Evolutionary conservation across 75 land plant species (phyloP).

Genomic region (Chamaecyparis obtusa): DNA sequence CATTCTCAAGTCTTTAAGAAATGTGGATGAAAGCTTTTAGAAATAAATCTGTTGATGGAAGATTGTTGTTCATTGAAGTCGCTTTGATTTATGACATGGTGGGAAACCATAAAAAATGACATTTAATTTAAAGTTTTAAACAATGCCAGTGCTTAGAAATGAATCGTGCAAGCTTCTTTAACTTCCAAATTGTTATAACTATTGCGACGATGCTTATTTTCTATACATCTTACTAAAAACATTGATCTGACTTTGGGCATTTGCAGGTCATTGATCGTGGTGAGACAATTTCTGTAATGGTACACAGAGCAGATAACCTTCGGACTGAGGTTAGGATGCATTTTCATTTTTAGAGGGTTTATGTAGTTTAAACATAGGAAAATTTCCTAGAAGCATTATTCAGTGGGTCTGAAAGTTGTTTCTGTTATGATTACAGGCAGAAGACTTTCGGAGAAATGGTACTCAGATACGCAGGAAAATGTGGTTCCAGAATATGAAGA

Average conservation of each 20-base stretch:
- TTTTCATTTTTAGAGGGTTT: background rate
- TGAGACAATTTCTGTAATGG: conserved; percentile 61
- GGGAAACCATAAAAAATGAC: background rate
- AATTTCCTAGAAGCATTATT: background rate
- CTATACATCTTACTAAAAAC: background rate
- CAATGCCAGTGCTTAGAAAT: background rate
- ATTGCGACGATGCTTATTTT: background rate
- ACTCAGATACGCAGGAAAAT: conserved; percentile 43
- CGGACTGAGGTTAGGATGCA: conserved; percentile 33
- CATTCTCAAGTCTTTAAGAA: background rate
- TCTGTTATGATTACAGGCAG: conserved; percentile 28
- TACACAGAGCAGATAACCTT: conserved; percentile 60
- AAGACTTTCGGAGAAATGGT: conserved; percentile 40
- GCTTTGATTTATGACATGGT: background rate
- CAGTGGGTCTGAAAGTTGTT: background rate
- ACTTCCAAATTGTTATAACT: background rate
- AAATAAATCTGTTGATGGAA: background rate
- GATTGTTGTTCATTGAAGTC: background rate
- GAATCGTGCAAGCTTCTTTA: background rate
- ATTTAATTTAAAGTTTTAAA: background rate
- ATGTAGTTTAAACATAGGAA: background rate
- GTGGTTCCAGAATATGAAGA: conserved; percentile 54
- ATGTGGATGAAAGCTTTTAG: background rate
- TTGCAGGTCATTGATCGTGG: conserved; percentile 56
- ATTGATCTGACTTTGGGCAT: background rate